Base-by-base conservation (phyloP, 768 basidiomycete species). In the Pluteus cervinus region DNA sequence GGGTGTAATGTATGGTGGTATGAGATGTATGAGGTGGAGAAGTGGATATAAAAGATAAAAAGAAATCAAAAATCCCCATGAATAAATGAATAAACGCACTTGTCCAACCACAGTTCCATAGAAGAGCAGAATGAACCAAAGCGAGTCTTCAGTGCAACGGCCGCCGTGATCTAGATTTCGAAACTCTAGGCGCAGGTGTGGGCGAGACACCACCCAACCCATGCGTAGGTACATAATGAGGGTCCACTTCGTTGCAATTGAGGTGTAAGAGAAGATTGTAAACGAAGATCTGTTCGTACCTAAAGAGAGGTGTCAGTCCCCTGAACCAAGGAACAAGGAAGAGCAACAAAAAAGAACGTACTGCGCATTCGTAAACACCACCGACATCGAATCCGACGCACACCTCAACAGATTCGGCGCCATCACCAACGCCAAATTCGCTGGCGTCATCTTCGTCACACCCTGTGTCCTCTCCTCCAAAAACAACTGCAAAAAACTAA, bases 281-380 rank as follows among this genome's bases (percentile, higher is more conserved):
- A 1, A 94, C 85, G 50, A 94, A 93, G 37, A 79, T 73, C 51
- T 92, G 86, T 53, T 96, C 91, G 51, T 83, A 93, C 56, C 86
- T 86, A 40, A 17, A 41, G 35, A 37, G 47, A 25, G 51, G 35
- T 18, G 37, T 28, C 10, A 33, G 16, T 40, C 16, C 29, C 25
- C 37, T n/a, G 17, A 47, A 34, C 18, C 39, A 24, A 29, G 25
- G 34, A 28, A 31, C 18, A 14, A 41, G 17, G 23, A 17, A 29
- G 21, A 39, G 12, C 7, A 35, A 16, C 40, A 24, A 7, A 21
- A n/a, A n/a, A 36, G 37, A 8, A 72, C 87, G 61, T 52, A 91
- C 89, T 86, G 84, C 10, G 92, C 76, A 58, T 94, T 96, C 22
- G 86, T 91, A 54, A 90, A 93, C 7, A 92, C 90, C 7, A 92